These are phyloP conservation scores for Arxiozyma slooffiae DNA, from an alignment of 1,139 yeast genomes.

Conservation along the genomic window DNA sequence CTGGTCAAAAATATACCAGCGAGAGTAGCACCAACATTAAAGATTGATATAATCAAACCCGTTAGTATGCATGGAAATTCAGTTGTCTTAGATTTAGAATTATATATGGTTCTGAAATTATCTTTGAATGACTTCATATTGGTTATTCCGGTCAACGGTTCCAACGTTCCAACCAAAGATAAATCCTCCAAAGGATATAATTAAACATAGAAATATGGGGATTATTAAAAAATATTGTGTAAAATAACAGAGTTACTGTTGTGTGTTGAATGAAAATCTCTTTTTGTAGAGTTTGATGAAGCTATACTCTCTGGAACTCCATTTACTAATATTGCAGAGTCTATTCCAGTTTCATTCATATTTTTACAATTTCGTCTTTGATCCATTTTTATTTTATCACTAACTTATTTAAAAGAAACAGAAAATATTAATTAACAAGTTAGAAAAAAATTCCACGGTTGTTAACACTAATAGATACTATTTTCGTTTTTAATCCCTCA, in stretches of 20 bases:
- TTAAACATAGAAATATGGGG: slow-evolving; percentile 32
- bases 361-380: not conserved
- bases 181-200: slow-evolving; percentile 52
- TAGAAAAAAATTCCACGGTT: not conserved
- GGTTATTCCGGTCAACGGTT: slow-evolving; percentile 57
- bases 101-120: slow-evolving; percentile 37
- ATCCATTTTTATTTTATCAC: no score
- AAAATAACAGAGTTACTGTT: not conserved
- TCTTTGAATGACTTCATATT: slow-evolving; percentile 44
- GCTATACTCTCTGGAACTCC: not conserved
- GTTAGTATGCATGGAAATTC: slow-evolving; percentile 38
- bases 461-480: not conserved
- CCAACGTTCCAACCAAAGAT: slow-evolving; percentile 72
- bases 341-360: not conserved
- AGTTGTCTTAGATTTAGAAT: slow-evolving; percentile 26
- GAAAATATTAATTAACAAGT: no score
- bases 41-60: slow-evolving; percentile 53
- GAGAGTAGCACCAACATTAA: slow-evolving; percentile 61
- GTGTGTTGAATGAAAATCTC: not conserved
- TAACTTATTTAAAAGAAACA: no score
- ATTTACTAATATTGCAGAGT: not conserved
- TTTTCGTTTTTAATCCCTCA: no score
- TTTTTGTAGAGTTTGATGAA: not conserved
- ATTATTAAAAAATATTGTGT: not conserved
- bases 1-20: slow-evolving; percentile 59